phyloP scores from a whole-genome alignment of 768 basidiomycete genomes.

The Clitopilus passeckerianus region DNA sequence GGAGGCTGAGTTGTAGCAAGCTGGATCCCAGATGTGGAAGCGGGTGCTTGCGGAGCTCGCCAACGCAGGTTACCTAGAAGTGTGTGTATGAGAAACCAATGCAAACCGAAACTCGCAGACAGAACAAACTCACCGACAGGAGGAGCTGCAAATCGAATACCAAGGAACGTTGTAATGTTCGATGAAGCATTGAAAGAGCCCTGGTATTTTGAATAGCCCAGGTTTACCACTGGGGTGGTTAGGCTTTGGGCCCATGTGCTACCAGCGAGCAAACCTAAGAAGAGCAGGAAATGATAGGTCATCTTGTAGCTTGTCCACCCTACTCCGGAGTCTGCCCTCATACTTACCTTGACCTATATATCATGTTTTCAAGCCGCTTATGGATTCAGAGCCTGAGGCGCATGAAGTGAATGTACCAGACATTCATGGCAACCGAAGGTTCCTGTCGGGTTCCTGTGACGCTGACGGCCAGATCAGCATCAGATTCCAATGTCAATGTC shows the following conservation, averaged over 20 bases:
- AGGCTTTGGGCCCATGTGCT: background rate
- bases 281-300: background rate
- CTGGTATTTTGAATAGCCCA: slow-evolving; percentile 42
- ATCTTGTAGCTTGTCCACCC: too few relatives aligned
- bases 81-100: background rate
- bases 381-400: background rate
- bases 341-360: too few relatives aligned
- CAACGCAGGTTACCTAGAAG: slow-evolving; percentile 15
- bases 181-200: slow-evolving; percentile 28
- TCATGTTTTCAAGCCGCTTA: too few relatives aligned
- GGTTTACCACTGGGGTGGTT: slow-evolving; percentile 19
- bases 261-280: background rate
- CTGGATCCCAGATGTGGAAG: slow-evolving; percentile 20
- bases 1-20: slow-evolving; percentile 24
- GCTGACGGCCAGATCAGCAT: background rate
- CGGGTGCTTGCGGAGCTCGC: slow-evolving; percentile 24
- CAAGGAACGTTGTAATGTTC: slow-evolving; percentile 31
- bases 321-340: too few relatives aligned
- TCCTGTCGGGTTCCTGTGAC: background rate
- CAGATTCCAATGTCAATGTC: background rate
- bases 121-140: slow-evolving; percentile 31
- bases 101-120: background rate
- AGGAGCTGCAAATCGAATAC: slow-evolving; percentile 45
- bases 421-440: background rate
- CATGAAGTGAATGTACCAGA: background rate